Base-by-base conservation (phyloP, 164 flowering plant genomes). In the Kingdonia uniflora region DNA sequence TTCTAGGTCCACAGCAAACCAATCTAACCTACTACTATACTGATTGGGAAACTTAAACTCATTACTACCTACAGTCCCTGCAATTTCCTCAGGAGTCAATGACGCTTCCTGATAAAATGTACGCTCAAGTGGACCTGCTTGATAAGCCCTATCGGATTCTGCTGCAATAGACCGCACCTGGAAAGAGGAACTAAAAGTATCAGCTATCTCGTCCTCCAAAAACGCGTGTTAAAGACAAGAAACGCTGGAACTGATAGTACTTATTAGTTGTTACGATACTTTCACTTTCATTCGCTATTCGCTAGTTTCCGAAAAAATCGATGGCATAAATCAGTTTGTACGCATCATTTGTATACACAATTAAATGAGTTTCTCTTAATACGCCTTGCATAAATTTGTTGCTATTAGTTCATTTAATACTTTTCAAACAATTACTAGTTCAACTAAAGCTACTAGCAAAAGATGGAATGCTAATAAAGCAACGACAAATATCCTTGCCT, bases 1-100 rank as follows among this genome's bases (percentile, higher is more conserved):
- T 73, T 85, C 99, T 58, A 94, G 95, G 76, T 94, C 97, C 58
- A 94, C 99, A 56, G 97, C 84, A 74, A 89, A 94, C 99, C 99
- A 94, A 47, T 94, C 95, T 57, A 94, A 72, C 76, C 62, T 75
- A 65, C 60, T 22, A 39, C 58, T 38, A 55, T 94, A 94, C 29
- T 76, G 92, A 52, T 71, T 79, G 26, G 90, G 82, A 56, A 80
- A 51, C 55, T 59, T 56, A 64, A 77, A 69, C 41, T 45, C 65
- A 40, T 65, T 68, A 25, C 62, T 42, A 16, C 71, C 80, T 53
- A 70, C 78, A 29, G 35, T 3, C 35, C 35, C 35, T 29, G 35
- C 35, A 4, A 4, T 29, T 61, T 79, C 78, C 33, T 77, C 84
- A 33, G 70, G 64, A 54, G 61, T 66, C 42, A 73, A 62, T 21